Evolutionary conservation across 306 rosid species (phyloP).

Genomic region (Prunus mume): DNA sequence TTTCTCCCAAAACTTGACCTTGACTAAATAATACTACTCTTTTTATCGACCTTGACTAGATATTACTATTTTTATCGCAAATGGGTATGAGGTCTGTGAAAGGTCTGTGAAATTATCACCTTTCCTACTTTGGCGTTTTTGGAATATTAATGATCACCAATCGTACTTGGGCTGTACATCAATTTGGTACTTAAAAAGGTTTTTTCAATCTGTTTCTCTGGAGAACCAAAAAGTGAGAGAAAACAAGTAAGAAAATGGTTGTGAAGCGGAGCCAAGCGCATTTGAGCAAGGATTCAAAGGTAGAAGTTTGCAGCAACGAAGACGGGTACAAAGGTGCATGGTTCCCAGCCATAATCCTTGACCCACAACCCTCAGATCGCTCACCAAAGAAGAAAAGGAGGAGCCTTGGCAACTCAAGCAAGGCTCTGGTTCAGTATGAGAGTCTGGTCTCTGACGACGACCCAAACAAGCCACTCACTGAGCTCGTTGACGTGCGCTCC

Average conservation of each 20-base stretch:
- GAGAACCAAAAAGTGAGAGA: not conserved
- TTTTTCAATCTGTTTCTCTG: not conserved
- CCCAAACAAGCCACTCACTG: not conserved
- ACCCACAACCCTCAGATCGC: not conserved
- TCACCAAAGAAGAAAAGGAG: not conserved
- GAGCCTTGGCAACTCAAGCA: not conserved
- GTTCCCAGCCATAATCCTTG: not conserved
- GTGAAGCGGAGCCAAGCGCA: not conserved
- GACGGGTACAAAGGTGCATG: conserved; percentile 1
- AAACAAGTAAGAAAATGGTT: not conserved
- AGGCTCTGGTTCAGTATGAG: conserved; percentile 10
- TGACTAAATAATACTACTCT: too few relatives aligned
- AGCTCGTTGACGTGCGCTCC: not conserved
- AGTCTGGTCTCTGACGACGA: not conserved
- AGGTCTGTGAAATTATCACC: too few relatives aligned
- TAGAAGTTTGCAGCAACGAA: not conserved
- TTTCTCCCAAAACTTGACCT: too few relatives aligned
- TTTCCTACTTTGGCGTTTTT: too few relatives aligned
- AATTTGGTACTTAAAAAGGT: too few relatives aligned
- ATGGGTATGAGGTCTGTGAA: too few relatives aligned
- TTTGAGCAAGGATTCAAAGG: not conserved
- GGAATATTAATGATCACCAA: too few relatives aligned
- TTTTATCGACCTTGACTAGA: too few relatives aligned
- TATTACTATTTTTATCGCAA: too few relatives aligned
- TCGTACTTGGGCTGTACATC: too few relatives aligned